Evolutionary conservation across 768 basidiomycete species (phyloP), one percentile per base, ranked within the genome.

Genomic region (Mycena belliarum): DNA sequence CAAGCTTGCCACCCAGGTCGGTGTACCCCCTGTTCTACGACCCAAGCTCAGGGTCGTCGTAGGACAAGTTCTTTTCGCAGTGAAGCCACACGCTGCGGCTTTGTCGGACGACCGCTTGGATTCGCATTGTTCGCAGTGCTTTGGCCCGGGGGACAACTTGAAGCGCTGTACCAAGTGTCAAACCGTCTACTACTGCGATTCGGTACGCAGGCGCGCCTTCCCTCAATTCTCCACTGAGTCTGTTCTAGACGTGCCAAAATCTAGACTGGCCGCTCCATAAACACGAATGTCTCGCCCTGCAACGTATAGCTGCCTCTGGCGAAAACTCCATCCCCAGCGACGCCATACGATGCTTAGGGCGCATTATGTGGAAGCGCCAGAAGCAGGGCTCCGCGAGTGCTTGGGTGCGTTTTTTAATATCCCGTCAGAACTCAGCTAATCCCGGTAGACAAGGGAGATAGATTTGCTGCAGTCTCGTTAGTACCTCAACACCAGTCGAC

Each of bases 161-260:
- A 87, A 83, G 67, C 77, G 90, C 47, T 98, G 96, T 70, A 83
- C 87, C 0, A 78, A 75, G 6, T 98, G 96, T 69, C 82, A 81
- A 47, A 72, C 75, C 0, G 67, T 91, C 1, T 79, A 82, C 66
- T 98, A 98, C 65, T 98, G 96, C 68, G 81, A 87, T 52, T 60
- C 75, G 16, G 91, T 93, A 66, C 35, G 87, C 6, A 33, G 29
- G n/a, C 16, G 18, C 38, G 55, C 21, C 40, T 62, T 29, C 23
- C 41, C 9, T 46, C 26, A 52, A 24, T 32, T 23, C 4, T 35
- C 33, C 28, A 48, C 25, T 33, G 37, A 64, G 41, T 25, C 40
- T 10, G 58, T 8, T 28, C 8, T 64, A 91, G 86, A 69, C 68
- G 37, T 94, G 92, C 65, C 91, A 93, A 74, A 84, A 73, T 38